Base-by-base conservation (phyloP, 805 yeast genomes). In the Barnettozyma populi region DNA sequence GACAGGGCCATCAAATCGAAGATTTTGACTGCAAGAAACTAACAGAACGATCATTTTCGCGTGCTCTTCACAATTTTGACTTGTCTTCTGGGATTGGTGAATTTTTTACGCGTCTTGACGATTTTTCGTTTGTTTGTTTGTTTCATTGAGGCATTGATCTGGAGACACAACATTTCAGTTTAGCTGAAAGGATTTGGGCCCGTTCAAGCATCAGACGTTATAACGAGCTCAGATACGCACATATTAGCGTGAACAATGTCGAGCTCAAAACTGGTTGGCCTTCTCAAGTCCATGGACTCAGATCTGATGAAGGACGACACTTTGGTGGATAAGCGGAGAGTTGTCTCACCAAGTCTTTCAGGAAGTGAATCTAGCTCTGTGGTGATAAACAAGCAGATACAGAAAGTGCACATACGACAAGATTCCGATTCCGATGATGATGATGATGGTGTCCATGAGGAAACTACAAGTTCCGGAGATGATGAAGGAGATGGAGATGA, bases 401-500 rank as follows among this genome's bases (percentile, higher is more conserved):
- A 24, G 2, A 25, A 32, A 37, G 27, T 21, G 34, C n/a, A 23
- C 10, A 43, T 36, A 44, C 35, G 45, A 42, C 45, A 44, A 41
- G 37, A n/a, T n/a, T n/a, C n/a, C n/a, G n/a, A n/a, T n/a, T n/a
- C n/a, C n/a, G n/a, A n/a, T n/a, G n/a, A n/a, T n/a, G n/a, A 45
- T 29, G 36, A 31, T 36, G 29, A 19, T 20, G 19, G 31, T 8
- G 25, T 23, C 4, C 16, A 2, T 10, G 36, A 35, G 36, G 31
- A 42, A 27, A 16, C 16, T 14, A 3, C 32, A 29, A 29, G 16
- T 14, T 11, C 32, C 25, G 7, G 25, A 23, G 25, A 23, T 23
- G 25, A 23, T 23, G 49, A 53, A 27, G 52, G 49, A 27, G 56
- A 53, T 11, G 60, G 52, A 14, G 69, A 68, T 34, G 78, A 73